phyloP scores from a whole-genome alignment of 139 green algal genomes.

The Picochlorum sp. region DNA sequence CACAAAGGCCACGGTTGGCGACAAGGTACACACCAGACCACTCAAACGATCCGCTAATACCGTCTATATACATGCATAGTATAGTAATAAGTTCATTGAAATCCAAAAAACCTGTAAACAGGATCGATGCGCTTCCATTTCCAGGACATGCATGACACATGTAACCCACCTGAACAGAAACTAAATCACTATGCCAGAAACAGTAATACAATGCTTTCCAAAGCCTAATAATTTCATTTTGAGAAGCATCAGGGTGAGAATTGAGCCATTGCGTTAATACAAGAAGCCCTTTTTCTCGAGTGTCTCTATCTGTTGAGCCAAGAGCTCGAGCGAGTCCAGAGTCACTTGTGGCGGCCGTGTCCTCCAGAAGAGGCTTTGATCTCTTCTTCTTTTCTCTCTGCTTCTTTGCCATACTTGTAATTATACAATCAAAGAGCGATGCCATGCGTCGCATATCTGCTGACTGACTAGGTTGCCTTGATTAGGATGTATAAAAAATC shows the following conservation, averaged over 20 bases:
- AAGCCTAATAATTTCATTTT: conserved; percentile 69
- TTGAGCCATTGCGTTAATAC: conserved; percentile 59
- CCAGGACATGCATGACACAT: too few relatives aligned
- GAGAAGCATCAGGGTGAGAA: conserved; percentile 27
- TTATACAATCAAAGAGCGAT: not conserved
- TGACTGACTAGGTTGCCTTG: not conserved
- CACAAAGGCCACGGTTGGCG: conserved; percentile 7
- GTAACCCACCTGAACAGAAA: conserved; percentile 60
- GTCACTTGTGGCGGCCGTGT: conserved; percentile 4
- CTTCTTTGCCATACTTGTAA: not conserved
- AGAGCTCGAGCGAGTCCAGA: conserved; percentile 68
- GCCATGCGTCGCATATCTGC: too few relatives aligned
- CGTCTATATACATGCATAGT: conserved; percentile 25
- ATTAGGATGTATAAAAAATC: not conserved
- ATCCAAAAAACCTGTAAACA: too few relatives aligned
- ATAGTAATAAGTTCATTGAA: too few relatives aligned
- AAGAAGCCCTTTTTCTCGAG: conserved; percentile 64
- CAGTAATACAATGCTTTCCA: conserved; percentile 94
- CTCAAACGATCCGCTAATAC: conserved; percentile 63
- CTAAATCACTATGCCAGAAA: conserved; percentile 91
- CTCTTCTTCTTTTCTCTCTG: not conserved
- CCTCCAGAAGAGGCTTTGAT: conserved; percentile 16
- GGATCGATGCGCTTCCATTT: too few relatives aligned
- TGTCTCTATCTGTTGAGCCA: conserved; percentile 60
- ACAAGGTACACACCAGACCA: conserved; percentile 40